A percentile compares a stretch with the other conserved stretches of the same genome.
phyloP scores from a whole-genome alignment of 108 stramenopile species.

The Asterionellopsis glacialis region DNA sequence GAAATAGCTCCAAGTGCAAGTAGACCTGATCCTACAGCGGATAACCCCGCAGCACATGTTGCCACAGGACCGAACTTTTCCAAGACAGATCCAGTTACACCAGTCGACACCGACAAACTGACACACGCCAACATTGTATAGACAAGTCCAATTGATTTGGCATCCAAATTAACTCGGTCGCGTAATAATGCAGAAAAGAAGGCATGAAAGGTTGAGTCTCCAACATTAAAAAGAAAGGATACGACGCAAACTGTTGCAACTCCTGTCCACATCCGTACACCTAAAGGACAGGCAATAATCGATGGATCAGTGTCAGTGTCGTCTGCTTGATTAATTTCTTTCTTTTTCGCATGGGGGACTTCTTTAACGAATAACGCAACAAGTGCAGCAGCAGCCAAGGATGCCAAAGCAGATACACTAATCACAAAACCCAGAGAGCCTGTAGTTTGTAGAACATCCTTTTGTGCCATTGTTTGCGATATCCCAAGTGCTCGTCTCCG shows the following conservation, averaged over 20 bases:
- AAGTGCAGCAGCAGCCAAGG: neutral
- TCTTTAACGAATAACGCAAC: neutral
- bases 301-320: constrained; percentile 10
- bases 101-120: constrained; percentile 54
- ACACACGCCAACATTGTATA: constrained; percentile 66
- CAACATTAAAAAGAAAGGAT: constrained; percentile 66
- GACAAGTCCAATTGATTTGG: constrained; percentile 52
- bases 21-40: constrained; percentile 49
- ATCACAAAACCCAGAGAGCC: neutral
- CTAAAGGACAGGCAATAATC: constrained; percentile 66
- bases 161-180: constrained; percentile 30
- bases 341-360: neutral
- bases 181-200: constrained; percentile 68
- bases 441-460: constrained; percentile 33
- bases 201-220: constrained; percentile 72
- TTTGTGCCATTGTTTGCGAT: constrained; percentile 49
- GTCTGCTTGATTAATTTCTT: neutral
- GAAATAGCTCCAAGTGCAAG: constrained; percentile 42
- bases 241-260: constrained; percentile 68
- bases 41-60: constrained; percentile 59
- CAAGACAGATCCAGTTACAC: constrained; percentile 36
- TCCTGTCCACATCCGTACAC: constrained; percentile 54
- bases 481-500: constrained; percentile 16
- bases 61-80: constrained; percentile 50
- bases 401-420: no score